Percentiles rank a stretch among this genome's conserved stretches.
phyloP scores from a whole-genome alignment of 768 basidiomycete species.

The Auricularia cornea region DNA sequence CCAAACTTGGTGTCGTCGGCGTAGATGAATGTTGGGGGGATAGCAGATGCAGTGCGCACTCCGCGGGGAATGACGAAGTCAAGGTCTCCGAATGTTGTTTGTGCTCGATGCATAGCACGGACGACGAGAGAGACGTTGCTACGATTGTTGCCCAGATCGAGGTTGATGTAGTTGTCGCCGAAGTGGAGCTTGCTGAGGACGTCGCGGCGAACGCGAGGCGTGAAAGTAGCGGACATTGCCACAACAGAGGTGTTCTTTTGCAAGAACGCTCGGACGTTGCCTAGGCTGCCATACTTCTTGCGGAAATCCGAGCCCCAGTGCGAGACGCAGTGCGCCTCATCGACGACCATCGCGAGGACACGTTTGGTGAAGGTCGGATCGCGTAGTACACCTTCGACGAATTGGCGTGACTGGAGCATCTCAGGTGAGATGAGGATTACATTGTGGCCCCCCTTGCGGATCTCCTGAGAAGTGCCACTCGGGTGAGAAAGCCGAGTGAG shows the following conservation, averaged over 20 bases:
- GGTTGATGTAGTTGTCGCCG: background rate
- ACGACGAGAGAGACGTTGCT: conserved; percentile 27
- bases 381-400: conserved; percentile 19
- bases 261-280: background rate
- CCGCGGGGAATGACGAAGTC: conserved; percentile 27
- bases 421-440: conserved; percentile 29
- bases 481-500: background rate
- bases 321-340: background rate
- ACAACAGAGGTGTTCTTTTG: background rate
- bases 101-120: conserved; percentile 17
- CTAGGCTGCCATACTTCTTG: background rate
- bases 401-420: conserved; percentile 21
- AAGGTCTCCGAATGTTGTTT: conserved; percentile 25
- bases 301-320: background rate
- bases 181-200: background rate
- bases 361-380: conserved; percentile 14
- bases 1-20: conserved; percentile 20
- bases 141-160: background rate
- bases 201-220: background rate
- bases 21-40: conserved; percentile 24
- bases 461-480: conserved; percentile 12
- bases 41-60: no score
- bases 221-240: background rate
- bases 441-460: conserved; percentile 18
- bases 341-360: background rate